Evolutionary conservation across 2,329 filamentous ascomycete genomes (phyloP), one percentile per base, ranked within the genome.

Genomic region (Venturia aucupariae): DNA sequence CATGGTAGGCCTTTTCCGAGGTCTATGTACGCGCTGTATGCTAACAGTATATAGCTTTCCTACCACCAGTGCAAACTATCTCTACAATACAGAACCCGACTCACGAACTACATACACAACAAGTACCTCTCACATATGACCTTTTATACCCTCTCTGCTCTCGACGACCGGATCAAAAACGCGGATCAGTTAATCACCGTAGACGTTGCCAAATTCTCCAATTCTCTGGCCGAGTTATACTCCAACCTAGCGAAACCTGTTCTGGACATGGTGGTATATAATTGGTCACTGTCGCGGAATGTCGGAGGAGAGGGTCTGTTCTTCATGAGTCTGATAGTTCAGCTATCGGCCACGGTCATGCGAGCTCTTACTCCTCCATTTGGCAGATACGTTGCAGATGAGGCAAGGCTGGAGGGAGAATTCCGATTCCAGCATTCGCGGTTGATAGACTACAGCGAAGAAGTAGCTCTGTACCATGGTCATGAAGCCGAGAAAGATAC

Each of bases 161-260:
- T 99, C 42, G 94, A 99, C 71, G 94, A 99, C 74, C 86, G 94
- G 73, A 96, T 99, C 82, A 96, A 97, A 81, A 99, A 99, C 72
- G 91, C 94, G 3, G 94, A 99, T 73, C 94, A 99, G 77, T 84
- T 99, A 54, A 96, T 99, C 70, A 94, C 93, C 0, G 93, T 97
- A 35, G 94, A 99, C 74, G 91, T 99, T 11, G 90, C 92, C 67
- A 93, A 94, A 71, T 99, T 99, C 79, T 94, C 92, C 32, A 96
- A 96, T 75, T 96, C 90, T 70, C 78, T 97, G 67, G 93, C 94
- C 1, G 93, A 97, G 75, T 79, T 99, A 7, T 99, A 99, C 76
- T 96, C 92, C 67, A 97, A 97, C 73, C 79, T 99, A 44, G 94
- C 94, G 2, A 99, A 99, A 75, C 94, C 94, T 0, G 81, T 96